These are phyloP conservation scores for Monilinia fructicola DNA, from an alignment of 2,329 filamentous ascomycete species.

Conservation along the genomic window DNA sequence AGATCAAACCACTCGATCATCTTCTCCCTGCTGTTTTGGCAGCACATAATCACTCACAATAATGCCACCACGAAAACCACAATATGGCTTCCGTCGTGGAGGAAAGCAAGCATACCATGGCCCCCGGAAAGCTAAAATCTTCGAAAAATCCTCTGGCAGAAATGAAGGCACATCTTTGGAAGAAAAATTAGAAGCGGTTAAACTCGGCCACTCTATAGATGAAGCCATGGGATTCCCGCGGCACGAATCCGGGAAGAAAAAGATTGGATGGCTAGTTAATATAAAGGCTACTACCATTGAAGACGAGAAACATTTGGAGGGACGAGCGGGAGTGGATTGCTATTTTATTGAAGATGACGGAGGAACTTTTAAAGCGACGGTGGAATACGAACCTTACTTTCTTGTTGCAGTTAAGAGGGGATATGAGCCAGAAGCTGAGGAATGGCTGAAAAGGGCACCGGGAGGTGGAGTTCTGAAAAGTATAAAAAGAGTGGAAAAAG, in stretches of 20 bases:
- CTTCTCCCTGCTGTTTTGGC: conserved; percentile 14
- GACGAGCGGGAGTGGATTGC: conserved; percentile 88
- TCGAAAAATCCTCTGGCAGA: conserved; percentile 72
- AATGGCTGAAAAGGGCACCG: conserved; percentile 80
- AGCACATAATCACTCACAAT: conserved; percentile 20
- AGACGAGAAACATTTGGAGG: conserved; percentile 79
- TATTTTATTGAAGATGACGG: conserved; percentile 91
- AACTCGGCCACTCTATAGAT: conserved; percentile 84
- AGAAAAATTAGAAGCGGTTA: conserved; percentile 85
- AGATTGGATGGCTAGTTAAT: conserved; percentile 91
- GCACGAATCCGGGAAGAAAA: conserved; percentile 81
- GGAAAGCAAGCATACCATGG: conserved; percentile 71
- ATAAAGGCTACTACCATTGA: conserved; percentile 86
- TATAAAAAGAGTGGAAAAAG: conserved; percentile 78
- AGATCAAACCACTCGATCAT: neutral
- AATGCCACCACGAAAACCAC: conserved; percentile 63
- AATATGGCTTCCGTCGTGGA: conserved; percentile 66
- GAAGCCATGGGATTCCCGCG: conserved; percentile 92
- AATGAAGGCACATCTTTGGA: conserved; percentile 86
- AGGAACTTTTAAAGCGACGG: conserved; percentile 87
- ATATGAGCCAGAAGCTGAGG: conserved; percentile 88
- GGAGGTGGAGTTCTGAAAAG: conserved; percentile 80
- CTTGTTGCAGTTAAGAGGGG: conserved; percentile 86
- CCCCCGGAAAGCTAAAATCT: conserved; percentile 67
- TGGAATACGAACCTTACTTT: conserved; percentile 97